A percentile compares a stretch with the other conserved stretches of the same genome.
Conservation (phyloP, 768 basidiomycete species). For the Auricularia cornea region DNA sequence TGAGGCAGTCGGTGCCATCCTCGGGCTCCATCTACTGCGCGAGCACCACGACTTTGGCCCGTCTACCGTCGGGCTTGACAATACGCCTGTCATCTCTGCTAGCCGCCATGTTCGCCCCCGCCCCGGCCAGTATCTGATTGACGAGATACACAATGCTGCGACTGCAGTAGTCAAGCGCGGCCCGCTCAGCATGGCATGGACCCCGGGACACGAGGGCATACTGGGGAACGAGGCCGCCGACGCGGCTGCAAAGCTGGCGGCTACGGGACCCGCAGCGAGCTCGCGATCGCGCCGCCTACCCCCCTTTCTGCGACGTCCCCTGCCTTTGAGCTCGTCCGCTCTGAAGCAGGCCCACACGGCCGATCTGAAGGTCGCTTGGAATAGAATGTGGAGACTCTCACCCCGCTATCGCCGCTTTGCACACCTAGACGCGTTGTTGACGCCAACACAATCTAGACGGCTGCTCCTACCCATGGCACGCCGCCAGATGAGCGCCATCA, state of each 20-base stretch:
- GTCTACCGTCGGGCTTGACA: slow-evolving; percentile 9
- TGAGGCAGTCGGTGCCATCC: background rate
- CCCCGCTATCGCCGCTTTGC: no score
- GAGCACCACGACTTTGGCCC: background rate
- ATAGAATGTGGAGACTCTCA: no score
- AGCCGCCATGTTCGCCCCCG: background rate
- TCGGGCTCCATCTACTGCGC: slow-evolving; percentile 4
- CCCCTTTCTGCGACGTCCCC: background rate
- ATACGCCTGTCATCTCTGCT: slow-evolving; percentile 10
- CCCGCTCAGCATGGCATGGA: slow-evolving; percentile 6
- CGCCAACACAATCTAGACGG: no score
- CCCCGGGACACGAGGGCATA: slow-evolving; percentile 10
- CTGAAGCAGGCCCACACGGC: no score
- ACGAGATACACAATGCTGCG: slow-evolving; percentile 4
- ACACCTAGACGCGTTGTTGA: no score
- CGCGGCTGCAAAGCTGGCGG: slow-evolving; percentile 8
- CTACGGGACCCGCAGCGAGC: background rate
- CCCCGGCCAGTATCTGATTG: slow-evolving; percentile 9
- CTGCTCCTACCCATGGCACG: no score
- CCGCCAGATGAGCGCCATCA: no score
- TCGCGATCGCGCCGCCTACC: background rate
- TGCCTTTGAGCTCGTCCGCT: background rate
- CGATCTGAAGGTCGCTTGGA: no score
- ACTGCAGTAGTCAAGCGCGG: background rate
- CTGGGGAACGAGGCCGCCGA: slow-evolving; percentile 10